Evolutionary conservation across 306 rosid genomes (phyloP).

Genomic region (Quercus bicolor): DNA sequence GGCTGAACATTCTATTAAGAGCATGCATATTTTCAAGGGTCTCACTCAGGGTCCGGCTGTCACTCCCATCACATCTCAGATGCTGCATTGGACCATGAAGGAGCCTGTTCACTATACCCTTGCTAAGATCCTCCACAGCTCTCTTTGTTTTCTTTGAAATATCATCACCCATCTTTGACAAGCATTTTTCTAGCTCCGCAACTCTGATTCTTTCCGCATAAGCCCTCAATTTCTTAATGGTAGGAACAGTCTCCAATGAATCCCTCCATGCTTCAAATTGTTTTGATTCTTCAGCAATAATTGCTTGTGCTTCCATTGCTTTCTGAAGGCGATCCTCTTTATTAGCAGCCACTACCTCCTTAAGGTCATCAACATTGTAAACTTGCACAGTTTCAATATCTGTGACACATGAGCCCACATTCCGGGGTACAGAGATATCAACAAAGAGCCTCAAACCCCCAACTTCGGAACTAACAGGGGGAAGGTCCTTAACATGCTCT

Average conservation of each 20-base stretch:
- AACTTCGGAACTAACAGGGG: slow-evolving; percentile 56
- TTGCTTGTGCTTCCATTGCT: slow-evolving; percentile 94
- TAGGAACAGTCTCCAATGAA: slow-evolving; percentile 95
- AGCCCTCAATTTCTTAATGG: slow-evolving; percentile 93
- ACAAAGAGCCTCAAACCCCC: slow-evolving; percentile 72
- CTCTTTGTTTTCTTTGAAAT: slow-evolving; percentile 79
- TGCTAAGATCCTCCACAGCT: slow-evolving; percentile 97
- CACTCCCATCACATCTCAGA: slow-evolving; percentile 94
- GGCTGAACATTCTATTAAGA: slow-evolving; percentile 95
- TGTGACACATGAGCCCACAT: slow-evolving; percentile 82
- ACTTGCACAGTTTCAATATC: slow-evolving; percentile 54
- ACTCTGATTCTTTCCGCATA: slow-evolving; percentile 91
- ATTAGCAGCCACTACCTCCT: slow-evolving; percentile 98
- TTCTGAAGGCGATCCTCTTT: slow-evolving; percentile 89
- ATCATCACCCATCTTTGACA: slow-evolving; percentile 96
- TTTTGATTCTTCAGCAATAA: slow-evolving; percentile 83
- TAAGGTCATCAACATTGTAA: slow-evolving; percentile 93
- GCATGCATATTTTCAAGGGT: slow-evolving; percentile 99
- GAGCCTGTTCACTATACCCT: slow-evolving; percentile 91
- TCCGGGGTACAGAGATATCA: slow-evolving; percentile 93
- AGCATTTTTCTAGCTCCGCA: slow-evolving; percentile 91
- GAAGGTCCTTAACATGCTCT: slow-evolving; percentile 68
- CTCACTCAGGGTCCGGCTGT: slow-evolving; percentile 81
- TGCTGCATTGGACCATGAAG: slow-evolving; percentile 99
- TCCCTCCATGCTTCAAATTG: slow-evolving; percentile 99